A percentile compares a stretch with the other conserved stretches of the same genome.
These are phyloP conservation scores for Ganoderma leucocontextum DNA, from an alignment of 1,284 basidiomycete genomes.

Conservation along the genomic window DNA sequence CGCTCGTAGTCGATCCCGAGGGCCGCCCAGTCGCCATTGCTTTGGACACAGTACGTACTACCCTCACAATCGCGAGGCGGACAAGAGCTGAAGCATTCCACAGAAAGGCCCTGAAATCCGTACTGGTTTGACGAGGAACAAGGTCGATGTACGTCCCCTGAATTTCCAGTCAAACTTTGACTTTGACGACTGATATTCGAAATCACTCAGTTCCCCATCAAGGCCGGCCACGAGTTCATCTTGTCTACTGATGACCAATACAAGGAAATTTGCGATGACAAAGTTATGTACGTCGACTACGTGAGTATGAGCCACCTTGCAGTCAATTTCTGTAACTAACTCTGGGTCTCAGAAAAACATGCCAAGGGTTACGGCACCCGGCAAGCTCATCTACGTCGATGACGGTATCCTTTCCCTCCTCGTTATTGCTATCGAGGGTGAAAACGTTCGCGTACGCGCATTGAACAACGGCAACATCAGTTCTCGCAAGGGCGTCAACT, in stretches of 20 bases:
- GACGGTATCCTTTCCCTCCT: constrained; percentile 97
- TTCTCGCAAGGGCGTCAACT: constrained; percentile 99
- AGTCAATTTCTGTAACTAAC: not conserved
- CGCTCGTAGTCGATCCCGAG: constrained; percentile 53
- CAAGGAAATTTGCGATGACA: constrained; percentile 82
- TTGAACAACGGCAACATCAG: constrained; percentile 95
- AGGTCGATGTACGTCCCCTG: constrained; percentile 76
- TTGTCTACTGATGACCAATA: constrained; percentile 89
- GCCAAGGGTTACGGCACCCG: constrained; percentile 93
- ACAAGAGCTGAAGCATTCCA: constrained; percentile 17
- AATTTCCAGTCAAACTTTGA: not conserved
- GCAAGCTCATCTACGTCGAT: constrained; percentile 97
- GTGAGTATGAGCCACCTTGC: constrained; percentile 53
- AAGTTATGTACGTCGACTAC: constrained; percentile 92
- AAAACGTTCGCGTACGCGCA: constrained; percentile 86
- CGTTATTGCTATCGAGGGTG: constrained; percentile 87
- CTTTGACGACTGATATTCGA: not conserved
- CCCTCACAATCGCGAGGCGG: not conserved
- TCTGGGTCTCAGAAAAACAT: constrained; percentile 75
- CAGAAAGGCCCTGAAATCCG: constrained; percentile 99
- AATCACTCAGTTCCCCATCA: constrained; percentile 72
- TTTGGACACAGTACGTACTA: constrained; percentile 84
- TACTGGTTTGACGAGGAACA: constrained; percentile 92
- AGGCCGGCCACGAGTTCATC: constrained; percentile 94
- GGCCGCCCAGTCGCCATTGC: constrained; percentile 98